phyloP scores from a whole-genome alignment of 305 asterid species.

The Solanum chacoense region DNA sequence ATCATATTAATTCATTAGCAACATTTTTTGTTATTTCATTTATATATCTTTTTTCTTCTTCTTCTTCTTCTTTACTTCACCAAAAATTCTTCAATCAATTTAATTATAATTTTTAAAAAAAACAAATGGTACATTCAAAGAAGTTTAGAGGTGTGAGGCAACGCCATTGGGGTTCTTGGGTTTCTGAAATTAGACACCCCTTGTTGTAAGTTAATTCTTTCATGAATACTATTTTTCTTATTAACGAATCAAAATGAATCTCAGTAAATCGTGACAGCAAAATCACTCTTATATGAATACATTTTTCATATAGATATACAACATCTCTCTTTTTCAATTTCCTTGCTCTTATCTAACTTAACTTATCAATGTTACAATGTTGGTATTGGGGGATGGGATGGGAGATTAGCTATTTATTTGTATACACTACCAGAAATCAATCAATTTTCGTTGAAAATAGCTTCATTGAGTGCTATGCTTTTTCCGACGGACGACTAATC shows the following conservation, averaged over 20 bases:
- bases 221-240: not conserved
- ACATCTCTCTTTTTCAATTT: not conserved
- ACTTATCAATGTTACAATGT: not conserved
- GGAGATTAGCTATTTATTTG: not conserved
- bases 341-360: not conserved
- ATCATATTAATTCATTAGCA: not conserved
- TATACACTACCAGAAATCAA: not conserved
- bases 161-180: conserved; percentile 95
- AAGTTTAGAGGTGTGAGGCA: conserved; percentile 90
- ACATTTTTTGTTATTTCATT: not conserved
- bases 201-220: conserved; percentile 23
- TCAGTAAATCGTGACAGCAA: not conserved
- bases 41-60: not conserved
- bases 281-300: not conserved
- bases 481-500: not conserved
- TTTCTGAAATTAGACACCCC: conserved; percentile 72
- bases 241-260: not conserved
- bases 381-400: not conserved
- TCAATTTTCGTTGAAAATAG: not conserved
- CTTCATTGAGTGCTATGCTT: not conserved
- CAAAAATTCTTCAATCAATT: not conserved
- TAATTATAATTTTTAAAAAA: not conserved
- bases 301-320: not conserved
- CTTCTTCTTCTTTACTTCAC: not conserved
- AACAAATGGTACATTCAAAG: conserved; percentile 43